A percentile compares a stretch with the other conserved stretches of the same genome.
Evolutionary conservation across 75 land plant genomes (phyloP).

Genomic region (Gnetum montanum): DNA sequence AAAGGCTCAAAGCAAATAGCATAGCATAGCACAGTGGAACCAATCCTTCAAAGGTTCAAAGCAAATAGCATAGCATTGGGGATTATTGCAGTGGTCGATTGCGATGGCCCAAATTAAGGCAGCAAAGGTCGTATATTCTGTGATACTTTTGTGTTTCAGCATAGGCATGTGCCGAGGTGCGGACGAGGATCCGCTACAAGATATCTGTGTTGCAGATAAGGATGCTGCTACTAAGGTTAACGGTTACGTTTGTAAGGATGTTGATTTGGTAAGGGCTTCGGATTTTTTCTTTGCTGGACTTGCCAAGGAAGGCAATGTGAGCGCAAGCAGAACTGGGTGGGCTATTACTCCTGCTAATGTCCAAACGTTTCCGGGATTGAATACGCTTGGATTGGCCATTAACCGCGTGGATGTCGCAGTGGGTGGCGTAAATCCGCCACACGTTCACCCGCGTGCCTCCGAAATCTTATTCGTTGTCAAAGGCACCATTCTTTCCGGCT

Average conservation of each 20-base stretch:
- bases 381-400: constrained; percentile 48
- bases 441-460: constrained; percentile 41
- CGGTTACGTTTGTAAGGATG: constrained; percentile 35
- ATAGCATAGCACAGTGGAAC: too few species aligned
- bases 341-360: constrained; percentile 17
- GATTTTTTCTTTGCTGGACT: constrained; percentile 34
- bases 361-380: constrained; percentile 23
- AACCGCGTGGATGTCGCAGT: constrained; percentile 35
- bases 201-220: too few species aligned
- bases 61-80: too few species aligned
- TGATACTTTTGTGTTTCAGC: too few species aligned
- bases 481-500: constrained; percentile 37
- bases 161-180: too few species aligned
- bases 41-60: too few species aligned
- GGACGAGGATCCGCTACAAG: too few species aligned
- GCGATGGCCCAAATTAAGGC: too few species aligned
- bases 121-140: too few species aligned
- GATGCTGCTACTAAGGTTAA: constrained; percentile 19
- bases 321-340: constrained; percentile 10
- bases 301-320: constrained; percentile 9
- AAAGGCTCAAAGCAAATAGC: too few species aligned
- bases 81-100: too few species aligned
- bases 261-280: constrained; percentile 3
- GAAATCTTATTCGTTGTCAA: constrained; percentile 33
- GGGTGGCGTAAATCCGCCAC: constrained; percentile 30